Conservation (phyloP, 164 flowering plant species). For the Dillenia turbinata region DNA sequence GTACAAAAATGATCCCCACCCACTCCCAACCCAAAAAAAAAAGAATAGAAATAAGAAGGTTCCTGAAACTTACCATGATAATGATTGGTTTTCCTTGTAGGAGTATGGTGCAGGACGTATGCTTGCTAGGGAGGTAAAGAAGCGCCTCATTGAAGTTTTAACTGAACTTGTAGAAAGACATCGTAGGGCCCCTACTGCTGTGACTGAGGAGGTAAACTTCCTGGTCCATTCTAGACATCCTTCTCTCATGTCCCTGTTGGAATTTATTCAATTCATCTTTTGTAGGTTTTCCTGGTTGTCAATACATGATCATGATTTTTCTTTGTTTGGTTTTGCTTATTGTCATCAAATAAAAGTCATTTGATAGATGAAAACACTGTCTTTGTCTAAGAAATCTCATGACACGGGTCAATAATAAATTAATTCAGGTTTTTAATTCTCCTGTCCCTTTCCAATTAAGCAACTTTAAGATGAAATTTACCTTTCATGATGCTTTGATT, state of each 20-base stretch:
- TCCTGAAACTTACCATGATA: neutral
- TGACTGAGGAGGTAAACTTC: constrained; percentile 69
- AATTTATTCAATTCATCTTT: neutral
- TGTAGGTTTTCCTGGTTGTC: neutral
- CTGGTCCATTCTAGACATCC: neutral
- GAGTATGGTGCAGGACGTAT: constrained; percentile 85
- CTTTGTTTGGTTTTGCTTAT: neutral
- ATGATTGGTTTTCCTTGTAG: constrained; percentile 25
- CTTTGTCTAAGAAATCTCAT: too few relatives aligned
- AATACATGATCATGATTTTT: neutral
- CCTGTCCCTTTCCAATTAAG: too few relatives aligned
- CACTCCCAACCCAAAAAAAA: too few relatives aligned
- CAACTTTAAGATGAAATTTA: too few relatives aligned
- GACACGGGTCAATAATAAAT: too few relatives aligned
- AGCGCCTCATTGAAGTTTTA: constrained; percentile 54
- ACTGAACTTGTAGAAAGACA: constrained; percentile 87
- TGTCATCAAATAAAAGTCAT: neutral
- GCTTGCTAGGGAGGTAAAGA: constrained; percentile 92
- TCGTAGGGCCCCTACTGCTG: constrained; percentile 77
- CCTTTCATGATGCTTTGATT: too few relatives aligned
- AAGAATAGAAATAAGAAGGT: too few relatives aligned
- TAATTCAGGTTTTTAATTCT: too few relatives aligned
- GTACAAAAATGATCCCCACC: too few relatives aligned
- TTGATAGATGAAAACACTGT: too few relatives aligned
- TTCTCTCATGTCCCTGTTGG: constrained; percentile 1